Evolutionary conservation across 768 basidiomycete genomes (phyloP), one percentile per base, ranked within the genome.

Genomic region (Cystobasidium onofrii): DNA sequence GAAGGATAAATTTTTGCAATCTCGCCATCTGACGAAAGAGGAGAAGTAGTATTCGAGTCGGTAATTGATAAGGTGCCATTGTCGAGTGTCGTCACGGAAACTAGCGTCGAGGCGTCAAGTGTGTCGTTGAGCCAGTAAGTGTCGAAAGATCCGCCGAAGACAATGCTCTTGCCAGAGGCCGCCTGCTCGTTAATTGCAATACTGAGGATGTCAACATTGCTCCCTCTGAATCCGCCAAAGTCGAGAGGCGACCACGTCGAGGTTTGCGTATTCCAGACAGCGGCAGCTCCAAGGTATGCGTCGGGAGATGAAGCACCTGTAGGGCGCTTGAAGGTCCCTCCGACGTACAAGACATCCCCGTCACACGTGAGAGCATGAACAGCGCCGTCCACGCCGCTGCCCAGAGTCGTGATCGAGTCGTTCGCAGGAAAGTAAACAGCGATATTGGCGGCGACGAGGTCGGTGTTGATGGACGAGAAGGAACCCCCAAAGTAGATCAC

Each of bases 21-120:
- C 33, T 77, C 74, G 75, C 84, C 81, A 20, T 92, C 82, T 36
- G 90, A 87, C 39, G 92, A 83, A 20, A 90, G 90, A 43, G 93
- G 91, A 62, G 96, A 87, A 12, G 92, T 94, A 1, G 90, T 88
- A 17, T 91, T 90, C 31, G 90, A 88, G 1, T 86, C 80, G 25
- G 92, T 92, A 77, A 87, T 88, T 15, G 91, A 91, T 1, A 92
- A 88, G 74, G 89, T 92, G 13, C 91, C 91, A 79, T 92, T 92
- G 79, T 89, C 89, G 60, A 61, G 63, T 29, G 77, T 61, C 50
- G 88, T 87, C 75, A 85, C 85, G 78, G 87, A 89, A 61, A 86
- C 77, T 52, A 77, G 67, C 18, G 82, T 79, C 36, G 84, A 81
- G 34, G 78, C 77, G 2, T 75, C 74, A 13, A 73, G 25, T 29